Evolutionary conservation across 495 filamentous ascomycete species (phyloP).

Genomic region (Usnea hakonensis): DNA sequence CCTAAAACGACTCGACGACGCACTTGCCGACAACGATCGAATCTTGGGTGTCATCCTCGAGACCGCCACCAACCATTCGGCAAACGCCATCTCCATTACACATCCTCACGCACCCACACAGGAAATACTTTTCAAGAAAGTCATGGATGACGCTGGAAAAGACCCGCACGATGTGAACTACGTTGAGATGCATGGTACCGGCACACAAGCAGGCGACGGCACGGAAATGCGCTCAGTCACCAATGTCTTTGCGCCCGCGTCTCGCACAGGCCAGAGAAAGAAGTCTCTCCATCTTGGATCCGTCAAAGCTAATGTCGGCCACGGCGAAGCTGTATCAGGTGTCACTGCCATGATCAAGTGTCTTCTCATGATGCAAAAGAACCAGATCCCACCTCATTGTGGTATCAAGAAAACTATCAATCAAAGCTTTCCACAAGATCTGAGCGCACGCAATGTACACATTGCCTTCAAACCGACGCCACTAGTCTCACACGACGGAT

Average conservation of each 20-base stretch:
- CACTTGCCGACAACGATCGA: slow-evolving; percentile 65
- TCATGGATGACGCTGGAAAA: slow-evolving; percentile 61
- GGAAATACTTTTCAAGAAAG: slow-evolving; percentile 56
- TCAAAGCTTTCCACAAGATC: slow-evolving; percentile 70
- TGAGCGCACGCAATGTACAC: slow-evolving; percentile 69
- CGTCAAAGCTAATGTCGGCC: slow-evolving; percentile 82
- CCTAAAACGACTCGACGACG: slow-evolving; percentile 73
- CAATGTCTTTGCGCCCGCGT: slow-evolving; percentile 69
- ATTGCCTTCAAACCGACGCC: slow-evolving; percentile 53
- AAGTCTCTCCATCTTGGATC: slow-evolving; percentile 76
- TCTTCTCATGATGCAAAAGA: slow-evolving; percentile 78
- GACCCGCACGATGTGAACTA: slow-evolving; percentile 71
- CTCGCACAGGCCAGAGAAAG: slow-evolving; percentile 54
- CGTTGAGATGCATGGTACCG: slow-evolving; percentile 86
- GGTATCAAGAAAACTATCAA: slow-evolving; percentile 79
- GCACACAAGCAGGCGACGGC: slow-evolving; percentile 74
- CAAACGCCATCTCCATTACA: slow-evolving; percentile 76
- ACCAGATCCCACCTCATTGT: slow-evolving; percentile 74
- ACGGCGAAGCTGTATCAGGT: slow-evolving; percentile 84
- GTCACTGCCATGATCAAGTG: slow-evolving; percentile 79
- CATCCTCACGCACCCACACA: slow-evolving; percentile 71
- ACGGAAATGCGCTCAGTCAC: slow-evolving; percentile 74
- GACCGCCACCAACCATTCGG: slow-evolving; percentile 69
- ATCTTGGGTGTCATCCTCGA: slow-evolving; percentile 65
- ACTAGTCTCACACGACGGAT: slow-evolving; percentile 53